Evolutionary conservation across 2,329 filamentous ascomycete genomes (phyloP).

Genomic region (Plenodomus tracheiphilus): DNA sequence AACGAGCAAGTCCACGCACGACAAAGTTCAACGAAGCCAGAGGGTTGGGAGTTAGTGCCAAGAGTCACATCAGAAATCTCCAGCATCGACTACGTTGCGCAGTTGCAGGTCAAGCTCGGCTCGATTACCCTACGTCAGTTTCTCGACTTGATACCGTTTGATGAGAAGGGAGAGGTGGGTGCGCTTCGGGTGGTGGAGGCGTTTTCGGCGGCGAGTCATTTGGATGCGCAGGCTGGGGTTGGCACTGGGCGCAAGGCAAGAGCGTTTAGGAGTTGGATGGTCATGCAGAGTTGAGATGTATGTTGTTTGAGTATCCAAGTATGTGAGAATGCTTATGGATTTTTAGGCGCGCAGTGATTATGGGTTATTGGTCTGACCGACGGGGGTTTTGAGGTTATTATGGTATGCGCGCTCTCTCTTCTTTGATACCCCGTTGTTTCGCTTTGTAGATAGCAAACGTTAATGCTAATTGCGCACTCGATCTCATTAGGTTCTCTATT

Average conservation of each 20-base stretch:
- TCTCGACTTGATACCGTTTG: slow-evolving; percentile 23
- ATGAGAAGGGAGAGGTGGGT: slow-evolving; percentile 7
- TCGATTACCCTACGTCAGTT: slow-evolving; percentile 27
- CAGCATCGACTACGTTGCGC: slow-evolving; percentile 20
- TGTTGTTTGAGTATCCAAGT: neutral
- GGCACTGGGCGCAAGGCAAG: slow-evolving; percentile 17
- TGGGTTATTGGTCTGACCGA: neutral
- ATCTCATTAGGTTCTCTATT: no score
- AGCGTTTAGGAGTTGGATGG: slow-evolving; percentile 23
- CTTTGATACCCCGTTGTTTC: neutral
- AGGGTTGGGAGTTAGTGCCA: slow-evolving; percentile 30
- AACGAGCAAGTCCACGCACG: slow-evolving; percentile 29
- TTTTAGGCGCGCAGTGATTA: no score
- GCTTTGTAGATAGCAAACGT: no score
- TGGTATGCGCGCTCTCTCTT: neutral
- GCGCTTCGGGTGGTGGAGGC: slow-evolving; percentile 23
- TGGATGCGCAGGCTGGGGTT: slow-evolving; percentile 15
- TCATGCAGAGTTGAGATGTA: slow-evolving; percentile 3
- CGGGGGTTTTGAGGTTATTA: no score
- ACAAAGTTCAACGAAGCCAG: slow-evolving; percentile 12
- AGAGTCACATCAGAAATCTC: slow-evolving; percentile 16
- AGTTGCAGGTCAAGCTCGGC: slow-evolving; percentile 28
- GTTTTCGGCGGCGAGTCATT: slow-evolving; percentile 26
- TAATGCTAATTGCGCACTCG: no score
- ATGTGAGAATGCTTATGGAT: neutral